Evolutionary conservation across 2,329 filamentous ascomycete genomes (phyloP), one percentile per base, ranked within the genome.

Genomic region (Nakataea oryzae): DNA sequence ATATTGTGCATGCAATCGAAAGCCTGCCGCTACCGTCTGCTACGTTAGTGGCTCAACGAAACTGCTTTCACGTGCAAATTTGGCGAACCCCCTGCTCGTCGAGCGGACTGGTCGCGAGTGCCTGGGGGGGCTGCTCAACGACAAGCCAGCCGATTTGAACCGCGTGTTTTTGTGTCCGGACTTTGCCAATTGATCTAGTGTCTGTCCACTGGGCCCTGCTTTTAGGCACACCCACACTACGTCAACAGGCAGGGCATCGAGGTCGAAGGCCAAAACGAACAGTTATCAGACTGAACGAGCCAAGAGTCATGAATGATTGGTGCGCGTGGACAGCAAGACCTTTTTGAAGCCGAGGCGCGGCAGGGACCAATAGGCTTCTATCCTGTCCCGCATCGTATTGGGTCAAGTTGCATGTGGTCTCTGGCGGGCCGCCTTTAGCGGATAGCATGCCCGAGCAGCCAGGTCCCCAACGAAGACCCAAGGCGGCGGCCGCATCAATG

Each of bases 271-370:
- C 21, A 50, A 50, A 50, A 17, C 21, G 41, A 21, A 50, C 41
- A n/a, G 41, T 50, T 50, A 50, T 50, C 41, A 50, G 41, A 50
- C n/a, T 17, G 61, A 54, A 30, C 68, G 66, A n/a, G 27, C 30
- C 2, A 47, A 61, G 61, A 17, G 61, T 29, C 11, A 50, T 50
- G 41, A 9, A 50, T n/a, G 41, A 9, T 21, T n/a, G 41, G 41
- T n/a, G n/a, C 41, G 14, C 34, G 34, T 14, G 34, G 30, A n/a
- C 30, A 5, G 30, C 30, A 30, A 30, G 11, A 30, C 30, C 5
- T 30, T 11, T 5, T 11, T 5, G 11, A 30, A 30, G 30, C 30
- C 11, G 30, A 30, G 30, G 30, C 30, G 3, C 13, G 34, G 34
- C 34, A 41, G 34, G 21, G 34, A 21, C 34, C 34, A 41, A 41